Conservation (phyloP, 495 filamentous ascomycete genomes). For the Chlorociboria aeruginascens region DNA sequence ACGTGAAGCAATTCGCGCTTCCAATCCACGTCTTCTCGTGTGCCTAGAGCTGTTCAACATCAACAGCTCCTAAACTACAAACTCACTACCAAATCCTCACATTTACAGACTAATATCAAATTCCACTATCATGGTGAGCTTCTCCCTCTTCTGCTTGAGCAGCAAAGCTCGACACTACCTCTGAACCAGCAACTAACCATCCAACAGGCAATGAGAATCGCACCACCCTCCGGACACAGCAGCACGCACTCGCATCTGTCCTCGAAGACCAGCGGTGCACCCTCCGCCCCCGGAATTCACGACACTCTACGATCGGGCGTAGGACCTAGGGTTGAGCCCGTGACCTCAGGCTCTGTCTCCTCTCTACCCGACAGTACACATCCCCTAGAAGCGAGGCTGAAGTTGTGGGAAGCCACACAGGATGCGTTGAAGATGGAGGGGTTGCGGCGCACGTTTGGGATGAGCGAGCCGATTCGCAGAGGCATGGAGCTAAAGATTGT, state of each 20-base stretch:
- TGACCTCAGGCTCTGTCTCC: conserved; percentile 25
- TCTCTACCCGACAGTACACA: conserved; percentile 49
- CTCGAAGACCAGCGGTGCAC: conserved; percentile 49
- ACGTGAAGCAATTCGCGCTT: background rate
- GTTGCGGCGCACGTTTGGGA: conserved; percentile 74
- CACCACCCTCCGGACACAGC: conserved; percentile 50
- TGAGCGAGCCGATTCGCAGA: conserved; percentile 86
- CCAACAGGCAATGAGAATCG: conserved; percentile 74
- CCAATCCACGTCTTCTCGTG: background rate
- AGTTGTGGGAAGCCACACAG: conserved; percentile 74
- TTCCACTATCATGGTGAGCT: conserved; percentile 36
- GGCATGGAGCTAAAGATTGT: conserved; percentile 90
- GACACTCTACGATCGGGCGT: conserved; percentile 82
- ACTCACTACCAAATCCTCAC: background rate
- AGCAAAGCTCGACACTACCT: background rate
- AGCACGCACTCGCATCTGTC: conserved; percentile 45
- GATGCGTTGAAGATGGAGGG: conserved; percentile 76
- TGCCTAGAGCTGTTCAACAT: conserved; percentile 1
- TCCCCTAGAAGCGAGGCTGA: conserved; percentile 82
- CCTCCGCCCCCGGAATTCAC: conserved; percentile 81
- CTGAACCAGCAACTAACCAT: conserved; percentile 4
- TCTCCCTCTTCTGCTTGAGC: background rate
- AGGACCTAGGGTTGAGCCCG: conserved; percentile 35
- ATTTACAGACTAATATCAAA: background rate
- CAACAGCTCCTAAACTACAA: background rate